These are phyloP conservation scores for Dactylellina cionopaga DNA, from an alignment of 2,329 filamentous ascomycete genomes.

Conservation along the genomic window DNA sequence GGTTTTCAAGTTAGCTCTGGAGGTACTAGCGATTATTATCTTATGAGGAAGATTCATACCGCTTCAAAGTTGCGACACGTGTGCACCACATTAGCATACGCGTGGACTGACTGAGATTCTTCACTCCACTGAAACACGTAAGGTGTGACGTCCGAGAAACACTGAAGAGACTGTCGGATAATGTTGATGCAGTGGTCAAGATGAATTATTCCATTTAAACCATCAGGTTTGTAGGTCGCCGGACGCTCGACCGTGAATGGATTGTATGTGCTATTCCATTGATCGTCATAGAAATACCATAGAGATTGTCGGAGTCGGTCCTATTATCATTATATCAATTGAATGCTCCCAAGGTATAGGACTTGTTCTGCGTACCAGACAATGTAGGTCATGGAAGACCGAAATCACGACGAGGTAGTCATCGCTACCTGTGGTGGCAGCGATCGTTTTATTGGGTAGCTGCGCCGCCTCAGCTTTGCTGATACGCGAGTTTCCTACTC, in stretches of 20 bases:
- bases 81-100: slow-evolving; percentile 18
- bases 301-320: slow-evolving; percentile 19
- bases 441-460: slow-evolving; percentile 19
- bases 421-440: slow-evolving; percentile 8
- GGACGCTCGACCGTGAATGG: slow-evolving; percentile 16
- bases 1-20: not conserved
- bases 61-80: slow-evolving; percentile 19
- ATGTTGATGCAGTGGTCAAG: slow-evolving; percentile 23
- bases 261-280: slow-evolving; percentile 24
- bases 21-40: not conserved
- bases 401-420: slow-evolving; percentile 24
- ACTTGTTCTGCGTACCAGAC: not conserved
- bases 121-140: slow-evolving; percentile 26
- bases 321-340: slow-evolving; percentile 15
- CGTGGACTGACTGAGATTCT: slow-evolving; percentile 11
- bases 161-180: slow-evolving; percentile 12
- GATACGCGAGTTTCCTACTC: slow-evolving; percentile 25
- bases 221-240: slow-evolving; percentile 7
- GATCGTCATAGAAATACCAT: slow-evolving; percentile 22
- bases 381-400: slow-evolving; percentile 23
- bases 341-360: not conserved
- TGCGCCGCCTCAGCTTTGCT: slow-evolving; percentile 20
- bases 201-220: slow-evolving; percentile 20
- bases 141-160: slow-evolving; percentile 20
- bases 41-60: not conserved